These are phyloP conservation scores for Orbilia brochopaga DNA, from an alignment of 2,329 filamentous ascomycete species.

Conservation along the genomic window DNA sequence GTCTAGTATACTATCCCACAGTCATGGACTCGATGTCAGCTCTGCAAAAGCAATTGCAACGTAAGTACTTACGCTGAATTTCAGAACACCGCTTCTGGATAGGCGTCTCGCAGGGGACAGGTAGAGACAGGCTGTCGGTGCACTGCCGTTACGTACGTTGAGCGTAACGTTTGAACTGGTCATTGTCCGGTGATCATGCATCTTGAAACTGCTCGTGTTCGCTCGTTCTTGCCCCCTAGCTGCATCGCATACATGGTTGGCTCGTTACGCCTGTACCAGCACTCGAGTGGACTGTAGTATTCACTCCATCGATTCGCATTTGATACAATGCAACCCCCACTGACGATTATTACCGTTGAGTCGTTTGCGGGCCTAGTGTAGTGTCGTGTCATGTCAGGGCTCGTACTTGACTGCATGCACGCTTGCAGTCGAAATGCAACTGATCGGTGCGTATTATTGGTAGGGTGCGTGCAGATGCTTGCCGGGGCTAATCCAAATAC, in stretches of 20 bases:
- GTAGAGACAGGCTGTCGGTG: no score
- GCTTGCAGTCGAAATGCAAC: neutral
- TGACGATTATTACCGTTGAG: neutral
- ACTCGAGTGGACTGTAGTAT: no score
- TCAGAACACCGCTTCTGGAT: neutral
- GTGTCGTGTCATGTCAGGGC: neutral
- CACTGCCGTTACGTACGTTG: neutral
- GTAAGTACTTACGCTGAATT: no score
- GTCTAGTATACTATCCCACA: no score
- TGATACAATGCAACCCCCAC: neutral
- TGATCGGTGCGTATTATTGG: no score
- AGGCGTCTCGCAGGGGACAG: neutral
- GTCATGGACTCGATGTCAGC: neutral
- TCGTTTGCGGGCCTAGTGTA: neutral
- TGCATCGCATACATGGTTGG: neutral
- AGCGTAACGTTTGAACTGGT: neutral
- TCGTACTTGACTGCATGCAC: neutral
- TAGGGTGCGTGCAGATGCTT: no score
- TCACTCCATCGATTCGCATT: neutral
- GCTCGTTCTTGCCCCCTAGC: neutral
- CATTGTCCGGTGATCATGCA: conserved; percentile 3
- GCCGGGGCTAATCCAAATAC: neutral
- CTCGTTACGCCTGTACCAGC: neutral
- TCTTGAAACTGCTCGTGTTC: neutral
- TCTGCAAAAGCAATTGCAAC: neutral